Base-by-base conservation (phyloP, 768 basidiomycete genomes). In the Sarcomyxa edulis region DNA sequence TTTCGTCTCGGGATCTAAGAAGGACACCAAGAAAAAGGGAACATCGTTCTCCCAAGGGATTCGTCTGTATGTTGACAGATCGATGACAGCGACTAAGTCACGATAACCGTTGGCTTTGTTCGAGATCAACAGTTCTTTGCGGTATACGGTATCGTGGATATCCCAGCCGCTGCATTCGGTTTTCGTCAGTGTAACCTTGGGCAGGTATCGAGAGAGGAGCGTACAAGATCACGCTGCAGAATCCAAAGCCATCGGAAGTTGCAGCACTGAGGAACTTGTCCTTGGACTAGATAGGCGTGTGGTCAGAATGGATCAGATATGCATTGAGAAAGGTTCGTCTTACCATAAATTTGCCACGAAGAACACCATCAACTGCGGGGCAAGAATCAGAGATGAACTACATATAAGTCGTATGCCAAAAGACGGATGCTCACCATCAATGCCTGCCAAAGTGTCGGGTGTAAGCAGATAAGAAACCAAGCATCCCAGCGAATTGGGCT, bases 301-400 rank as follows among this genome's bases (percentile, higher is more conserved):
- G 15, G 18, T 6, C 19, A 6, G n/a, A 15, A 8, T 18, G 26
- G 8, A 26, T 12, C 19, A 28, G 22, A 18, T 15, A 16, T n/a
- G 32, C 32, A 33, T 7, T 12, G 15, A 36, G 12, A 7, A 7
- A 9, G 16, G 12, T 24, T 14, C 6, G 19, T 35, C 69, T 31
- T 48, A 84, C 87, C 86, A 91, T 89, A 55, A 83, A 87, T 62
- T 97, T 97, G n/a, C 95, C 95, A 22, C 95, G 74, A 11, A 96
- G 69, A 8, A 97, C 81, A 20, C 95, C 95, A 60, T 98, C 95
- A 24, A 94, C 91, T 93, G 47, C n/a, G n/a, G n/a, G n/a, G n/a
- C n/a, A 19, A 26, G 9, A 28, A 18, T 39, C 10, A 28, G 20
- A 18, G 26, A 30, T 32, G 15, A 35, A 9, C 18, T n/a, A 6